Base-by-base conservation (phyloP, 129 eudicot genomes). In the Smallanthus sonchifolius region DNA sequence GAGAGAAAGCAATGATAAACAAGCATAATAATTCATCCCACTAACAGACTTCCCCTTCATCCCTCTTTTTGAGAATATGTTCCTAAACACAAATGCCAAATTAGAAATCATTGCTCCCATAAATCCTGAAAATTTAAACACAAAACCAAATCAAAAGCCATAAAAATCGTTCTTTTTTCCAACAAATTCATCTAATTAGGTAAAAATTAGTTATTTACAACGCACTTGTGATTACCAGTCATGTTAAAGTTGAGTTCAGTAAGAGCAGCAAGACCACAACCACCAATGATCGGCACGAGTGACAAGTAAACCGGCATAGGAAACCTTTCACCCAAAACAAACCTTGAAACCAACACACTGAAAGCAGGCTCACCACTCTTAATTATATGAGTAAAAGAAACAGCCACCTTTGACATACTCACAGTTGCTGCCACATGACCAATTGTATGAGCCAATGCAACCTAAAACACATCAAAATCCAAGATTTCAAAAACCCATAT, bases 91-190 rank as follows among this genome's bases (percentile, higher is more conserved):
- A 83, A 87, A 87, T 19, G 93, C 93, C 87, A 87, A 72, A 68
- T 88, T 88, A 39, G 95, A 88, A 64, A 88, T 85, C 95, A 88
- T 88, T 9, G 95, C 95, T 68, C 95, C 95, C 95, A 86, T 86
- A 65, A 88, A 88, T 51, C 95, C 88, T 88, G 85, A 40, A 68
- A 79, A 66, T 73, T 52, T 0, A 37, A 68, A 51, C 70, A 43
- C 32, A 68, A 45, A 75, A 63, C 61, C 75, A 70, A 35, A 81
- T 48, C 30, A 65, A 47, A 65, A 56, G 24, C 43, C 34, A 14
- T 24, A 38, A 10, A 60, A 43, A 37, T 38, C 3, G 32, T 7
- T 37, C 19, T 10, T 52, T 36, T 70, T 34, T 3, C 4, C 10
- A 17, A 51, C 7, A 70, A 49, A 28, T 20, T n/a, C 14, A 47